These are phyloP conservation scores for Teratosphaeria viscida DNA, from an alignment of 2,329 filamentous ascomycete genomes.

Conservation along the genomic window DNA sequence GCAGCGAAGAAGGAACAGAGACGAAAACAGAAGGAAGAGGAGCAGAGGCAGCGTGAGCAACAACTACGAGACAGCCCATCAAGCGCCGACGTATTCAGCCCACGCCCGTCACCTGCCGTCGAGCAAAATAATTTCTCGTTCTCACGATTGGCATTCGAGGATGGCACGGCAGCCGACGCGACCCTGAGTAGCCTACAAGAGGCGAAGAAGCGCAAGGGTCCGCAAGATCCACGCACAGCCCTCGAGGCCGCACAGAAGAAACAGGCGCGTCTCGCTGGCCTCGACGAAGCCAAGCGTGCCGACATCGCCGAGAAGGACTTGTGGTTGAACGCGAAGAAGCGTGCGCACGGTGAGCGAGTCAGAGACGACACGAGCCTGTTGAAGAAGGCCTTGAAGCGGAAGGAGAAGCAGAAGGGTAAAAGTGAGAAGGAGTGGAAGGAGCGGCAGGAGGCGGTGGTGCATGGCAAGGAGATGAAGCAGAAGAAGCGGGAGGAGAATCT, in stretches of 20 bases:
- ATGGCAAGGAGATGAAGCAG: slow-evolving; percentile 39
- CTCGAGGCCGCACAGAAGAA: slow-evolving; percentile 81
- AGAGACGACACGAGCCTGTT: slow-evolving; percentile 75
- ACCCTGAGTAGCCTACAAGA: slow-evolving; percentile 50
- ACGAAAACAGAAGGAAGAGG: slow-evolving; percentile 66
- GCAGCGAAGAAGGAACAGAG: slow-evolving; percentile 81
- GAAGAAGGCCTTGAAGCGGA: slow-evolving; percentile 91
- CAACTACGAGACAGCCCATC: slow-evolving; percentile 50
- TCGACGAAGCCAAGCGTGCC: slow-evolving; percentile 70
- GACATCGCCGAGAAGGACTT: slow-evolving; percentile 88
- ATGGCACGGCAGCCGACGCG: slow-evolving; percentile 70
- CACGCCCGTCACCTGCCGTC: slow-evolving; percentile 28
- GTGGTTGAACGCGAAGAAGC: slow-evolving; percentile 85
- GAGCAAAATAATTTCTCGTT: slow-evolving; percentile 66
- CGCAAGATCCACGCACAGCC: slow-evolving; percentile 73
- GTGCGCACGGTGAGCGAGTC: slow-evolving; percentile 80
- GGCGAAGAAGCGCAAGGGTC: slow-evolving; percentile 66
- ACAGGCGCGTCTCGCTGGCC: slow-evolving; percentile 62
- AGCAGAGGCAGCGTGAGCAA: slow-evolving; percentile 49
- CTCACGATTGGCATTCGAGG: slow-evolving; percentile 79
- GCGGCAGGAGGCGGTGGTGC: slow-evolving; percentile 34
- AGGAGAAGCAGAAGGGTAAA: slow-evolving; percentile 52
- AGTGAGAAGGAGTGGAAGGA: slow-evolving; percentile 30
- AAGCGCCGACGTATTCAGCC: slow-evolving; percentile 33
- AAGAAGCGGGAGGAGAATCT: slow-evolving; percentile 46